Evolutionary conservation across 2,329 filamentous ascomycete species (phyloP).

Genomic region (Diplodia intermedia): DNA sequence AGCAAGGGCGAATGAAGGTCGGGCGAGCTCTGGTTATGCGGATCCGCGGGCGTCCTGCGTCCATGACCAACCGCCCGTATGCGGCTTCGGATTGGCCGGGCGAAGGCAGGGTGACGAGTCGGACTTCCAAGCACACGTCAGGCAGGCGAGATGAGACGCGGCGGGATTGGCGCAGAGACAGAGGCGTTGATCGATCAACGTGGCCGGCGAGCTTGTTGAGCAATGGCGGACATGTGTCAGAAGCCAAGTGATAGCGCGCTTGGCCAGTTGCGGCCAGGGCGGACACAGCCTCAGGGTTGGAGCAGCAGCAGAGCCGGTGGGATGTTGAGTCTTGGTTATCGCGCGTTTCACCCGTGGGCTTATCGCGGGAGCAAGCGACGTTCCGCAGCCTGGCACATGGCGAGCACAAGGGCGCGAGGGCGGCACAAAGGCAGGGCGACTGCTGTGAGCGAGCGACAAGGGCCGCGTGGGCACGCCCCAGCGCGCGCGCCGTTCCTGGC

Average conservation of each 20-base stretch:
- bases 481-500: constrained; percentile 6
- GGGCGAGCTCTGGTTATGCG: not conserved
- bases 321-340: not conserved
- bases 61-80: not conserved
- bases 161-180: constrained; percentile 8
- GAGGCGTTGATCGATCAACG: constrained; percentile 22
- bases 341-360: not conserved
- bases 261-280: not conserved
- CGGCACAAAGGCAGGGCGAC: constrained; percentile 2
- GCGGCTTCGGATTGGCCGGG: not conserved
- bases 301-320: not conserved
- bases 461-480: constrained; percentile 21
- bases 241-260: constrained; percentile 22
- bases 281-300: not conserved
- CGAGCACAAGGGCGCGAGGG: not conserved
- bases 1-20: not conserved
- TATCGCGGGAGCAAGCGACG: not conserved
- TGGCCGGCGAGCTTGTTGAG: constrained; percentile 20
- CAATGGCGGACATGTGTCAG: constrained; percentile 28
- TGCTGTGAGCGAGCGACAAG: not conserved
- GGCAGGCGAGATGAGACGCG: not conserved
- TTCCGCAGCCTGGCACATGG: constrained; percentile 7
- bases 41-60: not conserved
- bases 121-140: constrained; percentile 14
- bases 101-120: constrained; percentile 10